Percentiles rank a stretch among this genome's conserved stretches.
Evolutionary conservation across 805 yeast species (phyloP).

Genomic region (Yamadazyma ubonensis): DNA sequence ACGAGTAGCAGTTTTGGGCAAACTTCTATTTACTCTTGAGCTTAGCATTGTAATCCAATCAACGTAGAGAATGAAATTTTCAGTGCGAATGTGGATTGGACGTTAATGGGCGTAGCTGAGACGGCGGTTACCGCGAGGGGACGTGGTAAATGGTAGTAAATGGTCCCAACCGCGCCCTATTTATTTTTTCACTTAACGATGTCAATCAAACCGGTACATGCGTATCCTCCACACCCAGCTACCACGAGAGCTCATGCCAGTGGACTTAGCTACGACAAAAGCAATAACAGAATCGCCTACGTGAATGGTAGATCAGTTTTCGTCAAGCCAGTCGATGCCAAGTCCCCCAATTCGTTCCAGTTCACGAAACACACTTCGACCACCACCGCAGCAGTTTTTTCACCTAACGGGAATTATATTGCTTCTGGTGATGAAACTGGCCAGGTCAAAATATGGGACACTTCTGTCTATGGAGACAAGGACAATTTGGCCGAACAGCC

Average conservation of each 20-base stretch:
- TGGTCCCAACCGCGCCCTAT: too few species aligned
- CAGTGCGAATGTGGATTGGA: too few species aligned
- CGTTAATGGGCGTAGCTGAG: too few species aligned
- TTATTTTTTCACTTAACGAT: too few species aligned
- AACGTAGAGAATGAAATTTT: slow-evolving; percentile 3
- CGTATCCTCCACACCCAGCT: slow-evolving; percentile 75
- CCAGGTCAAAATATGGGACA: slow-evolving; percentile 84
- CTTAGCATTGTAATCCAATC: slow-evolving; percentile 9
- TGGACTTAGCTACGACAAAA: slow-evolving; percentile 71
- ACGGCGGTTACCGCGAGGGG: too few species aligned
- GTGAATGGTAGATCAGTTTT: slow-evolving; percentile 78
- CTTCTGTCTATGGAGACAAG: slow-evolving; percentile 28
- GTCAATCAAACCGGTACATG: slow-evolving; percentile 29
- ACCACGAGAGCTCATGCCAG: slow-evolving; percentile 71
- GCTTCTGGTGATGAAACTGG: slow-evolving; percentile 96
- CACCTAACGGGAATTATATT: slow-evolving; percentile 86
- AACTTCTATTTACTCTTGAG: neutral
- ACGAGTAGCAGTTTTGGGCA: neutral
- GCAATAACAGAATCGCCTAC: slow-evolving; percentile 71
- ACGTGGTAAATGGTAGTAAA: too few species aligned
- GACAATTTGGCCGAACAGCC: slow-evolving; percentile 33
- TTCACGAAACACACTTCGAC: slow-evolving; percentile 67
- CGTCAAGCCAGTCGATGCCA: slow-evolving; percentile 57
- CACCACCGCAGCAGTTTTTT: slow-evolving; percentile 81
- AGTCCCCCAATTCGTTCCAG: slow-evolving; percentile 51